These are phyloP conservation scores for Russula compacta DNA, from an alignment of 768 basidiomycete genomes.

Conservation along the genomic window DNA sequence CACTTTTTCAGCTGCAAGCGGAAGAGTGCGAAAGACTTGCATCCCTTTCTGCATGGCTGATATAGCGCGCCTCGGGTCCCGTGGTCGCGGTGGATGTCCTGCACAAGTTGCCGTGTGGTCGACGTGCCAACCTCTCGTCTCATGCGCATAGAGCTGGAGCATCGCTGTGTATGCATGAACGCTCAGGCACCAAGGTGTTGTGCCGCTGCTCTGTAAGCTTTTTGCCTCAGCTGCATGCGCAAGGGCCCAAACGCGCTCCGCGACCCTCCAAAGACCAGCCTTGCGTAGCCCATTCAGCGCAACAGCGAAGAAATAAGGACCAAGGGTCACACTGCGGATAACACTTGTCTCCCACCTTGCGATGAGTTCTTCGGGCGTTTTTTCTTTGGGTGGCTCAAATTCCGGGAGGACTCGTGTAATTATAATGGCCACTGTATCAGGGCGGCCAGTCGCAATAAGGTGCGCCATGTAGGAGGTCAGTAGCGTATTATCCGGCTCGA, in stretches of 20 bases:
- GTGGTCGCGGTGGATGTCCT: neutral
- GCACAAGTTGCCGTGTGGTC: constrained; percentile 1
- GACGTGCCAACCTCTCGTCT: constrained; percentile 29
- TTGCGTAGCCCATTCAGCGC: constrained; percentile 56
- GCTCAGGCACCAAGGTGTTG: constrained; percentile 53
- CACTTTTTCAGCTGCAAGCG: neutral
- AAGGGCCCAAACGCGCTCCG: constrained; percentile 56
- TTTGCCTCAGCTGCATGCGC: constrained; percentile 47
- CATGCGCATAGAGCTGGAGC: constrained; percentile 48
- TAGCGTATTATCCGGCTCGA: constrained; percentile 36
- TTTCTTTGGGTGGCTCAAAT: constrained; percentile 24
- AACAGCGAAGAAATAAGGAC: constrained; percentile 50
- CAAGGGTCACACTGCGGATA: constrained; percentile 27
- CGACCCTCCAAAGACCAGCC: constrained; percentile 41
- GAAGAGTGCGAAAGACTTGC: neutral
- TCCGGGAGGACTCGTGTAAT: constrained; percentile 54
- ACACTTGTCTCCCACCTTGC: constrained; percentile 1
- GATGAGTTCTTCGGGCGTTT: neutral
- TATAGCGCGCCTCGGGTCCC: neutral
- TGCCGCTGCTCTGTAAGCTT: constrained; percentile 37
- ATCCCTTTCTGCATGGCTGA: constrained; percentile 5
- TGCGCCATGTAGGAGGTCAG: constrained; percentile 45
- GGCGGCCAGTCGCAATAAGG: constrained; percentile 42
- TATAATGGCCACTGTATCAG: constrained; percentile 35
- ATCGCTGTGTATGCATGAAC: constrained; percentile 64